Conservation (phyloP, 2,329 filamentous ascomycete genomes). For the Colletotrichum horii region DNA sequence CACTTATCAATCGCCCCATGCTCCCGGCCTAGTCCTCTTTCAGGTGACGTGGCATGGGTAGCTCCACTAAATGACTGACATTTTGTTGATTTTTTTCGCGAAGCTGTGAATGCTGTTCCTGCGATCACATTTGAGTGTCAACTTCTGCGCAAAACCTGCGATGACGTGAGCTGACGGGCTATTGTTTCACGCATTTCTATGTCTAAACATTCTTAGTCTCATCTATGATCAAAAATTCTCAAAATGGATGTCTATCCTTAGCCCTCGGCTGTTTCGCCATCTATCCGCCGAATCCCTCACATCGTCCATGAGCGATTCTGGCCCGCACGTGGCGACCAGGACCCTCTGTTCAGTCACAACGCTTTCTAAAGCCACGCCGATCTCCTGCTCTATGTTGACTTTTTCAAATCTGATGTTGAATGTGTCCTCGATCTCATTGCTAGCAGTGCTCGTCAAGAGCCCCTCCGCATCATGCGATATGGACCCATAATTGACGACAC, state of each 20-base stretch:
- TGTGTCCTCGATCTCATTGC: not conserved
- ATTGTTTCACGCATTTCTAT: not conserved
- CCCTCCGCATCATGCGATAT: not conserved
- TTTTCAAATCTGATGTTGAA: not conserved
- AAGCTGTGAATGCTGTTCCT: not conserved
- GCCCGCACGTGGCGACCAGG: not conserved
- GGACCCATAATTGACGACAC: not conserved
- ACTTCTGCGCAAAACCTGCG: not conserved
- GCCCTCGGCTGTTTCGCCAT: not conserved
- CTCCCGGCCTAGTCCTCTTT: not conserved
- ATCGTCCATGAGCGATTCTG: not conserved
- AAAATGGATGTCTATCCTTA: not conserved
- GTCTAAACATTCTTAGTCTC: not conserved
- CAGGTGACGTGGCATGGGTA: not conserved
- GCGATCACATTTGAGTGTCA: not conserved
- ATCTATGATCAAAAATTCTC: not conserved
- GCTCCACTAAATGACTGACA: not conserved
- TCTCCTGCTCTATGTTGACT: not conserved
- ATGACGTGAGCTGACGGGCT: not conserved
- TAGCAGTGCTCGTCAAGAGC: not conserved
- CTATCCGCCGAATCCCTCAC: not conserved
- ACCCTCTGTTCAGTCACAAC: not conserved
- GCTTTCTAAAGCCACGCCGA: not conserved
- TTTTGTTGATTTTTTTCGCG: not conserved
- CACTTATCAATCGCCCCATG: not conserved